Evolutionary conservation across 768 basidiomycete species (phyloP).

Genomic region (Trametes cingulata): DNA sequence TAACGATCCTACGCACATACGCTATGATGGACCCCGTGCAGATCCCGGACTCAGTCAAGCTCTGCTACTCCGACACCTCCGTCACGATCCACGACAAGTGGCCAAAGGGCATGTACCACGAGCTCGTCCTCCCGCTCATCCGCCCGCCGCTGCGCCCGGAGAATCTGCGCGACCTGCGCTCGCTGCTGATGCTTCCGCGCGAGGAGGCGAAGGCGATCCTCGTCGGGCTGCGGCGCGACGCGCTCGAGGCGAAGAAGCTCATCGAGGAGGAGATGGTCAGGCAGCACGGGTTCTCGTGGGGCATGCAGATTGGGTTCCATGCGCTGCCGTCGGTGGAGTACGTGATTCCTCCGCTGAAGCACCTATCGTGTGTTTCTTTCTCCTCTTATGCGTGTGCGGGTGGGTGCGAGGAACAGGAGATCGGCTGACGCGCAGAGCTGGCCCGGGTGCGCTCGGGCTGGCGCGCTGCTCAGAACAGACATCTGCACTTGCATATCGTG

Average conservation of each 20-base stretch:
- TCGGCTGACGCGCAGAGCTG: neutral
- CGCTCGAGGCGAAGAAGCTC: conserved; percentile 52
- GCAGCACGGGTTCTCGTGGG: conserved; percentile 75
- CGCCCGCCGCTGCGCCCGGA: conserved; percentile 32
- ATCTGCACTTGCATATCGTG: conserved; percentile 83
- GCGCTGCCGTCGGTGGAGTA: conserved; percentile 84
- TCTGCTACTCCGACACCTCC: conserved; percentile 53
- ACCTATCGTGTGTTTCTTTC: conserved; percentile 3
- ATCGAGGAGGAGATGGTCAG: conserved; percentile 80
- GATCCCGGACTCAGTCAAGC: conserved; percentile 62
- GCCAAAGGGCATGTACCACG: conserved; percentile 87
- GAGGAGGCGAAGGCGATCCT: conserved; percentile 56
- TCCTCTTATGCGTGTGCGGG: neutral
- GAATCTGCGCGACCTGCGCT: conserved; percentile 54
- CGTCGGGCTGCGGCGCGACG: conserved; percentile 53
- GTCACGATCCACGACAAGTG: conserved; percentile 74
- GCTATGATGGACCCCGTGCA: conserved; percentile 50
- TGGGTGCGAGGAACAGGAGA: neutral
- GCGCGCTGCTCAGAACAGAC: conserved; percentile 43
- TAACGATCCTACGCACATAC: conserved; percentile 63
- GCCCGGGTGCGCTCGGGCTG: neutral
- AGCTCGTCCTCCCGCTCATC: conserved; percentile 73
- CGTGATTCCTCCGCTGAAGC: conserved; percentile 32
- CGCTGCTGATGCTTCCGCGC: conserved; percentile 57
- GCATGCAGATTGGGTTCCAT: conserved; percentile 83